phyloP scores from a whole-genome alignment of 2,329 filamentous ascomycete genomes.

The Exophiala mesophila region DNA sequence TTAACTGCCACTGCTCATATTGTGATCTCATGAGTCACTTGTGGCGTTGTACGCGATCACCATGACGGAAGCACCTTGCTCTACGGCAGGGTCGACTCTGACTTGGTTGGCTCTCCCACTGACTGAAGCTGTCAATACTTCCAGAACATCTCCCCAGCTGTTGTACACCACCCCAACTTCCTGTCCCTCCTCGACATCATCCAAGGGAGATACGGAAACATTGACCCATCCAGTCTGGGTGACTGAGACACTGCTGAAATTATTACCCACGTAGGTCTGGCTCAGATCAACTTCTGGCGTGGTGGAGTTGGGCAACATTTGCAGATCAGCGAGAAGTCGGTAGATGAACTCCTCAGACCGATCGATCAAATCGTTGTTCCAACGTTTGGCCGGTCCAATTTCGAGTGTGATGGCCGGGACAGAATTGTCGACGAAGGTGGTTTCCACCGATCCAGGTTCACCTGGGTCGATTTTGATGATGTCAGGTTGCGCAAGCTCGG shows the following conservation, averaged over 20 bases:
- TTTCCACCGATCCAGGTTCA: slow-evolving; percentile 11
- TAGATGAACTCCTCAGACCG: slow-evolving; percentile 10
- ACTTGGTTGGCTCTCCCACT: slow-evolving; percentile 3
- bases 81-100: slow-evolving; percentile 5
- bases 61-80: slow-evolving; percentile 5
- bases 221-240: slow-evolving; percentile 10
- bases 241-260: slow-evolving; percentile 2
- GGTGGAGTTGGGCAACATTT: slow-evolving; percentile 8
- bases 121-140: slow-evolving; percentile 6
- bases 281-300: slow-evolving; percentile 1
- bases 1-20: too few species aligned
- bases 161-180: slow-evolving; percentile 6
- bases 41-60: slow-evolving; percentile 8
- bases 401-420: slow-evolving; percentile 12
- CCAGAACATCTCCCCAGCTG: slow-evolving; percentile 9
- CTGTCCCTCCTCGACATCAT: slow-evolving; percentile 10
- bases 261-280: slow-evolving; percentile 3
- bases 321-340: slow-evolving; percentile 6
- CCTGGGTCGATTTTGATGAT: slow-evolving; percentile 12
- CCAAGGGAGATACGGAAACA: slow-evolving; percentile 3
- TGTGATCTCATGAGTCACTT: neutral
- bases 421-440: slow-evolving; percentile 5
- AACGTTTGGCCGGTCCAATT: slow-evolving; percentile 10
- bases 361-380: slow-evolving; percentile 9
- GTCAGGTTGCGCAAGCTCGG: slow-evolving; percentile 7